Evolutionary conservation across 78 protist genomes (phyloP).

Genomic region (Salpingoeca rosetta): DNA sequence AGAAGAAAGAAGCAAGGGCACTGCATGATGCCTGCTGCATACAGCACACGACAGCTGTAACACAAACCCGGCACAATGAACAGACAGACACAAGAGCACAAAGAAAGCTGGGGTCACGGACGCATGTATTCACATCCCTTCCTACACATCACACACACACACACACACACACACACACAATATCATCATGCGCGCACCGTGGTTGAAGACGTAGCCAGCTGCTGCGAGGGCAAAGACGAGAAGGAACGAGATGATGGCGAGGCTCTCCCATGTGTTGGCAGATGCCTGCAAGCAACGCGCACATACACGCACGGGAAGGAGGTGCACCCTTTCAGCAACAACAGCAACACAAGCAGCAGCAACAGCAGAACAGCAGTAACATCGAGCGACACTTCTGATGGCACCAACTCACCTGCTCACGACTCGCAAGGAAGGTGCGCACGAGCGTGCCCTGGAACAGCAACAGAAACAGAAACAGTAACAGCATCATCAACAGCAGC

Average conservation of each 20-base stretch:
- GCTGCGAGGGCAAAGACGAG: constrained; percentile 83
- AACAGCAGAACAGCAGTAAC: too few relatives aligned
- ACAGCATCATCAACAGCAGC: not conserved
- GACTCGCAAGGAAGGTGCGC: constrained; percentile 80
- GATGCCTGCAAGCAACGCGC: constrained; percentile 5
- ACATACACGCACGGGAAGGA: too few relatives aligned
- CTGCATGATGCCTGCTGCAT: not conserved
- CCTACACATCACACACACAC: not conserved
- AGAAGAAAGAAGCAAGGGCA: not conserved
- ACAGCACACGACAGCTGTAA: not conserved
- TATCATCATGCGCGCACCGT: not conserved
- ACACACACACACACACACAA: not conserved
- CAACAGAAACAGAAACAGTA: not conserved
- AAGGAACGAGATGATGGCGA: constrained; percentile 73
- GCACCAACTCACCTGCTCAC: constrained; percentile 65
- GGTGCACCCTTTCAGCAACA: too few relatives aligned
- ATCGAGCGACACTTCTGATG: too few relatives aligned
- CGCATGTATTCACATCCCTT: not conserved
- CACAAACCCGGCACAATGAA: not conserved
- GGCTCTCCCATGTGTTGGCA: constrained; percentile 66
- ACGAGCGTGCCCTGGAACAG: constrained; percentile 74
- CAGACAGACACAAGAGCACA: too few relatives aligned
- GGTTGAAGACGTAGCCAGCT: constrained; percentile 60
- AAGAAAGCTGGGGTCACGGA: too few relatives aligned
- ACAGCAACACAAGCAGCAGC: too few relatives aligned